Evolutionary conservation across 352 stramenopile genomes (phyloP).

Genomic region (Globisporangium iwayamae): DNA sequence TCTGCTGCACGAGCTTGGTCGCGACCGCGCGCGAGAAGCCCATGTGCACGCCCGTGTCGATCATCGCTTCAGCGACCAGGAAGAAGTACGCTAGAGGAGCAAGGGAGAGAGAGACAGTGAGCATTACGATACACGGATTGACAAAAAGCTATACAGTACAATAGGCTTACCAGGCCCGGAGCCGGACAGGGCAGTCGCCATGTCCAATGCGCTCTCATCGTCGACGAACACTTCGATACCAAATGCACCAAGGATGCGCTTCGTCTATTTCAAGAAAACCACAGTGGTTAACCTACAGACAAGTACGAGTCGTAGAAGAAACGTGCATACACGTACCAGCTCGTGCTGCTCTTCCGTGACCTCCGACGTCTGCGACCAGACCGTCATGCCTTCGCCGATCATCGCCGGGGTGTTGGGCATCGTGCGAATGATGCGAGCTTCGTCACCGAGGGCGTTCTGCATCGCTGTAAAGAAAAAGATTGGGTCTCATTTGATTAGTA

Average conservation of each 20-base stretch:
- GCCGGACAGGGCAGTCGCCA: slow-evolving; percentile 92
- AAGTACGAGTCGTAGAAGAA: neutral
- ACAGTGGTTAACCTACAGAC: neutral
- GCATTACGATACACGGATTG: neutral
- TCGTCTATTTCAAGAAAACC: slow-evolving; percentile 35
- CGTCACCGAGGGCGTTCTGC: slow-evolving; percentile 47
- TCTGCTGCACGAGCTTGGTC: slow-evolving; percentile 93
- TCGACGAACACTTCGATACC: slow-evolving; percentile 92
- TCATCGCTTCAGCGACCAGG: slow-evolving; percentile 94
- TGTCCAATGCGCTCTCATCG: slow-evolving; percentile 94
- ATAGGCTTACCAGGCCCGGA: slow-evolving; percentile 67
- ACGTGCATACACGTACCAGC: slow-evolving; percentile 26
- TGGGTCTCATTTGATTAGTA: neutral
- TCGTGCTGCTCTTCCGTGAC: slow-evolving; percentile 75
- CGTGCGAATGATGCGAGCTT: slow-evolving; percentile 84
- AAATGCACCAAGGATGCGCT: slow-evolving; percentile 87
- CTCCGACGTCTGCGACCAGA: slow-evolving; percentile 85
- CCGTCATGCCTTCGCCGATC: slow-evolving; percentile 93
- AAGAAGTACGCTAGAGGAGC: slow-evolving; percentile 89
- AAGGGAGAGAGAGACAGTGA: neutral
- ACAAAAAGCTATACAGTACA: too few relatives aligned
- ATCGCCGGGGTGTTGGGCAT: slow-evolving; percentile 97
- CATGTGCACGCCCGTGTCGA: slow-evolving; percentile 94
- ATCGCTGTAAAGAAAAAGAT: slow-evolving; percentile 23
- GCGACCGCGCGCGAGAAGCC: slow-evolving; percentile 93